Evolutionary conservation across 1,139 yeast species (phyloP).

Genomic region (Suhomyces bolitotheri): DNA sequence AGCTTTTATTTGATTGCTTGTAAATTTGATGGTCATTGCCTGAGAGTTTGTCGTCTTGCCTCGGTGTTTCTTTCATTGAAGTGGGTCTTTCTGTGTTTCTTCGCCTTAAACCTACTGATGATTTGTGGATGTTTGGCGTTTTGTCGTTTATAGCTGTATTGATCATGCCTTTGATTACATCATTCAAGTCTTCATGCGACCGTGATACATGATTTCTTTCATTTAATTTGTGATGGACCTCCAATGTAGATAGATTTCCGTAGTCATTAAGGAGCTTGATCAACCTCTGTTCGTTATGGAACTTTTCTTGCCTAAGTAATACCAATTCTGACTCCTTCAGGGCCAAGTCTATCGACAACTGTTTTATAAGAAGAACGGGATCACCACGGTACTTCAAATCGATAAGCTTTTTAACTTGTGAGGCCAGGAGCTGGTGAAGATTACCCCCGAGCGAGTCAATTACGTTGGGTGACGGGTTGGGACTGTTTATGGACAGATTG

Average conservation of each 20-base stretch:
- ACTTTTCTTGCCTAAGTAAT: conserved; percentile 39
- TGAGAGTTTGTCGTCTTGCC: too few relatives aligned
- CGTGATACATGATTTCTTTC: conserved; percentile 8
- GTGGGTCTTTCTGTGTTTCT: too few relatives aligned
- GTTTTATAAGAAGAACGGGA: conserved; percentile 44
- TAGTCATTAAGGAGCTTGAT: conserved; percentile 42
- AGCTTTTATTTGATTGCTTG: conserved; percentile 13
- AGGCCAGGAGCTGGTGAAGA: conserved; percentile 19
- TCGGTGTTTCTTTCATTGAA: too few relatives aligned
- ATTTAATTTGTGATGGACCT: conserved; percentile 41
- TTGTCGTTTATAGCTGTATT: conserved; percentile 14
- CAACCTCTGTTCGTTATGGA: conserved; percentile 46
- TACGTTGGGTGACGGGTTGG: not conserved
- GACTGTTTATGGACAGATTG: not conserved
- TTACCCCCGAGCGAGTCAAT: conserved; percentile 18
- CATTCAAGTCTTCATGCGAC: conserved; percentile 5
- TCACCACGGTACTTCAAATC: conserved; percentile 36
- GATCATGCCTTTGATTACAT: conserved; percentile 11
- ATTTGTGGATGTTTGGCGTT: too few relatives aligned
- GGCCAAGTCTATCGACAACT: conserved; percentile 51
- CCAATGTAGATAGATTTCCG: conserved; percentile 45
- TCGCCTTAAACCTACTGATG: too few relatives aligned
- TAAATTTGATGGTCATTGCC: conserved; percentile 2
- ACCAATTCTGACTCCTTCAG: conserved; percentile 50
- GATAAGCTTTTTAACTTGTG: conserved; percentile 35